Base-by-base conservation (phyloP, 768 basidiomycete genomes). In the Plicaturopsis crispa region DNA sequence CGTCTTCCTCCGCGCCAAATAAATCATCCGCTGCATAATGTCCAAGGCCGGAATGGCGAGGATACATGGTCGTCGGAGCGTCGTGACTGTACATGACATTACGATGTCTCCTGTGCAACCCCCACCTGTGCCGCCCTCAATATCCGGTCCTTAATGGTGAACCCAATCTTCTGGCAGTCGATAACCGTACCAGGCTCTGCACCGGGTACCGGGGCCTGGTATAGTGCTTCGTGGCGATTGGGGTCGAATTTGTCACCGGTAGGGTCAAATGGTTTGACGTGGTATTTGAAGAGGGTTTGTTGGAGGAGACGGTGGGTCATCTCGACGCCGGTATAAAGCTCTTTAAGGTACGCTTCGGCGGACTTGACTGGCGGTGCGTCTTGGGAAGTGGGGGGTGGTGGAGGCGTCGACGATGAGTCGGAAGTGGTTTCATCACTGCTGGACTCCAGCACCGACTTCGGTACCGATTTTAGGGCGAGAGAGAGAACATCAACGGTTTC, bases 111-210 rank as follows among this genome's bases (percentile, higher is more conserved):
- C 62, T 90, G 85, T 13, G 81, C 92, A 19, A 97, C 93, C 40
- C 94, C 96, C 41, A 98, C 96, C 67, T 97, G 91, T 16, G 96
- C 92, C 3, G 96, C 90, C 40, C 96, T 75, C 57, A 99, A 62
- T 40, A 93, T 77, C 44, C 96, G 77, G 48, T 90, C 88, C 65
- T 94, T 96, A 66, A 99, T 91, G 65, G 71, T 89, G 67, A 89
- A 98, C 3, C 92, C 93, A 39, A 70, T 68, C 67, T 94, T 92
- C 58, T 86, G 84, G 56, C 85, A 88, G 55, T 94, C 87, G 33
- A 96, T 72, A 23, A 98, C 83, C 2, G 84, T 83, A 11, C 94
- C 94, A 1, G 90, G 79, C 56, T 84, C 80, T 63, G 87, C 89
- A 11, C 75, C 86, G n/a, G 89, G 84, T 46, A 92, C 71, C 16